Evolutionary conservation across 1,284 basidiomycete genomes (phyloP).

Genomic region (Trichosporon sp.): DNA sequence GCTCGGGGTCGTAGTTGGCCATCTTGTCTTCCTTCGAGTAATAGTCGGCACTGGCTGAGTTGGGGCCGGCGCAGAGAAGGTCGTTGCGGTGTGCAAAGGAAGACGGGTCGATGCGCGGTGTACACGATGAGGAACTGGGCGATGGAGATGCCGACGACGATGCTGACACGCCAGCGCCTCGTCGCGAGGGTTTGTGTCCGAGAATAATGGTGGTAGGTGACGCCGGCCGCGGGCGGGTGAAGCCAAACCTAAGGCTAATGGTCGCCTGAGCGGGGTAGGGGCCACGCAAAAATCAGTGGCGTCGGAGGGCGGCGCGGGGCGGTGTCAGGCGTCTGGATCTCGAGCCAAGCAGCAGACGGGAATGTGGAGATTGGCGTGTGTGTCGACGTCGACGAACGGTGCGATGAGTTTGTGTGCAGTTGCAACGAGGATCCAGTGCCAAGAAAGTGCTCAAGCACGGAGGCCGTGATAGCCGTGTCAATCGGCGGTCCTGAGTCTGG

Average conservation of each 20-base stretch:
- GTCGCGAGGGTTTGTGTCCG: background rate
- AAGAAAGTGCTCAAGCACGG: background rate
- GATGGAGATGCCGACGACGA: background rate
- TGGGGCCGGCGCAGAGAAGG: background rate
- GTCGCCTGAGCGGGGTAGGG: background rate
- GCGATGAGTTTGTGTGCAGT: background rate
- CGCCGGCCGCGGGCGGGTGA: background rate
- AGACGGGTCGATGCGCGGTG: background rate
- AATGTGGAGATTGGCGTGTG: background rate
- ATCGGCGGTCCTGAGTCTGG: background rate
- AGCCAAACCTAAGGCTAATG: background rate
- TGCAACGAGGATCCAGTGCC: background rate
- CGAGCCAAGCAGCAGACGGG: background rate
- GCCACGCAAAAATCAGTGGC: background rate
- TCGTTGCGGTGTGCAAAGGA: background rate
- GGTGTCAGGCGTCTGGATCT: background rate
- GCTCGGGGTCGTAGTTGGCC: background rate
- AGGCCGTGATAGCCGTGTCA: background rate
- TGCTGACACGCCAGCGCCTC: background rate
- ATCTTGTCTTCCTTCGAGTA: conserved; percentile 2
- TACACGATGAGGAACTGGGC: background rate
- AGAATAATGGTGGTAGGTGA: background rate
- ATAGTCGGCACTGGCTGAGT: background rate
- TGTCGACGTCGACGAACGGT: background rate
- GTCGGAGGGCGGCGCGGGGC: background rate